These are phyloP conservation scores for Paecilomyces dactylethromorphus DNA, from an alignment of 2,329 filamentous ascomycete genomes.

Conservation along the genomic window DNA sequence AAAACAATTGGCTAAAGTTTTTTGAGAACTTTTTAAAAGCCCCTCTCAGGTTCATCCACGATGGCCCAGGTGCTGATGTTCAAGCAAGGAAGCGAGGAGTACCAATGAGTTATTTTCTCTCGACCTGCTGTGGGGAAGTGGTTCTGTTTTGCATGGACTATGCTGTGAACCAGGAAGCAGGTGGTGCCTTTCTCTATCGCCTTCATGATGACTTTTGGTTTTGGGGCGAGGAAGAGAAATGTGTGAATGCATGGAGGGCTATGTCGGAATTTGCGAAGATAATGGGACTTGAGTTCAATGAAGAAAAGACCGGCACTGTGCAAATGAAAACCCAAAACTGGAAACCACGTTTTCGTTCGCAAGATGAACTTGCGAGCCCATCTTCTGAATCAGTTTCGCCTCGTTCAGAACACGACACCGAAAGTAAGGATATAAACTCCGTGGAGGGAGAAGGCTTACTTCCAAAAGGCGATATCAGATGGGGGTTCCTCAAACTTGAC, in stretches of 20 bases:
- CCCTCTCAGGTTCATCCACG: conserved; percentile 52
- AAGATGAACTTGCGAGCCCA: no score
- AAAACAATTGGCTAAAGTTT: conserved; percentile 51
- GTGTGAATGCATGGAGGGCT: conserved; percentile 54
- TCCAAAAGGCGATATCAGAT: conserved; percentile 49
- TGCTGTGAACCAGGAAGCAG: conserved; percentile 53
- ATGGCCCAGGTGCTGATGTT: conserved; percentile 40
- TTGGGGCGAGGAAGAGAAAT: conserved; percentile 51
- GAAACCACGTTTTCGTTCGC: no score
- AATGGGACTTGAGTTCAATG: conserved; percentile 54
- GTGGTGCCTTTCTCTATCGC: conserved; percentile 52
- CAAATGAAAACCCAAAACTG: no score
- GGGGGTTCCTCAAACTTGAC: conserved; percentile 56
- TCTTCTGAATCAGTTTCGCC: no score
- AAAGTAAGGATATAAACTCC: conserved; percentile 5
- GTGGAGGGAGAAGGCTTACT: conserved; percentile 24
- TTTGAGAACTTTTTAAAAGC: conserved; percentile 55
- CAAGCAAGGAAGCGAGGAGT: conserved; percentile 50
- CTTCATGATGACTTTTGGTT: conserved; percentile 63
- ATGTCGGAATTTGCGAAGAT: conserved; percentile 49
- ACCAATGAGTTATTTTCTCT: conserved; percentile 54
- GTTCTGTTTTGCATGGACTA: conserved; percentile 61
- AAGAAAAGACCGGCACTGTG: conserved; percentile 51
- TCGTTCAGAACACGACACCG: no score
- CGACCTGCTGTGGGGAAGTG: conserved; percentile 54